Base-by-base conservation (phyloP, 2,329 filamentous ascomycete genomes). In the Fusarium veterinarium region DNA sequence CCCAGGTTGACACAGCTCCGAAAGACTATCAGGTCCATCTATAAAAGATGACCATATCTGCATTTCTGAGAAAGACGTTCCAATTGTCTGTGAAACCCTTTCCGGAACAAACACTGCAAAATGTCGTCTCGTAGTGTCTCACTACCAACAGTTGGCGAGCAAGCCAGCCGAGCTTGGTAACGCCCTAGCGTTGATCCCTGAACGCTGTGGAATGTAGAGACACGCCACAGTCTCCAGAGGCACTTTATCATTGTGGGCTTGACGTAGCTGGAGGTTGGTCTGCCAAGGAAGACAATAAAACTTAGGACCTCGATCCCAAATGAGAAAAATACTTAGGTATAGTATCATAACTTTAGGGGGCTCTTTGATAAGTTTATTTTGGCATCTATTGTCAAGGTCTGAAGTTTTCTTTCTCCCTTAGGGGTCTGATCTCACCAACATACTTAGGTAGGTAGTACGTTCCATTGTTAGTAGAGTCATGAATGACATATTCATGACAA, bases 121-220 rank as follows among this genome's bases (percentile, higher is more conserved):
- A 59, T 59, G 41, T 23, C 51, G 60, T 44, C 64, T 71, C 55
- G 56, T 46, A 48, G 52, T 74, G 71, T 68, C 67, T 73, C 71
- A 57, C 57, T 48, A 38, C 35, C 42, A 40, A 57, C 51, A 53
- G 33, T 46, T 56, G 57, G 37, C 38, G 33, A 45, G 38, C 56
- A 74, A 74, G 56, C 71, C 71, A 74, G 71, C 71, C 71, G 56
- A 74, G 71, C 58, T 72, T 60, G 67, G 59, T 57, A 46, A 74
- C 67, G 63, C 67, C 53, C 30, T 67, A 56, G 62, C 31, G 71
- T 51, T 68, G 71, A 73, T 73, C 71, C 71, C 55, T 74, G 55
- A 45, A 41, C 28, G 12, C 35, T 61, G 67, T 61, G 71, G 71
- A 73, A 73, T 74, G 71, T 35, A 57, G 53, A 64, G 37, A 44